These are phyloP conservation scores for Hyaloscypha finlandica DNA, from an alignment of 495 filamentous ascomycete species.

Conservation along the genomic window DNA sequence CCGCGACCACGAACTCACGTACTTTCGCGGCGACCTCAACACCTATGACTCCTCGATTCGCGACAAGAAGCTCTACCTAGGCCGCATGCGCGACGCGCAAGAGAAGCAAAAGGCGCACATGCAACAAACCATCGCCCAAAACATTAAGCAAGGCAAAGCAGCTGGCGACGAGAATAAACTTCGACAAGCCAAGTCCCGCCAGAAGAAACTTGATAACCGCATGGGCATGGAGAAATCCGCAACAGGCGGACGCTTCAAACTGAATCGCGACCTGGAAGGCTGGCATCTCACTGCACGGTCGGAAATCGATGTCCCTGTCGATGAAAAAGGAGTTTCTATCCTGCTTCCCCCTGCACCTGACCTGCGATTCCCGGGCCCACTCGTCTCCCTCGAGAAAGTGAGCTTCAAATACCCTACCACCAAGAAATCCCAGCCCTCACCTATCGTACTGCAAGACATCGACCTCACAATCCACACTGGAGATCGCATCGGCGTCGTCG, in stretches of 20 bases:
- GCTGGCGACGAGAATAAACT: slow-evolving; percentile 79
- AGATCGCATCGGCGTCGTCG: slow-evolving; percentile 71
- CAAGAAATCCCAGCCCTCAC: slow-evolving; percentile 29
- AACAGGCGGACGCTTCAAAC: slow-evolving; percentile 73
- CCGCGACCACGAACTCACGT: slow-evolving; percentile 63
- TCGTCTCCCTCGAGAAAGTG: slow-evolving; percentile 68
- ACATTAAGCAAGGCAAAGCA: slow-evolving; percentile 66
- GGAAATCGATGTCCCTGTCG: slow-evolving; percentile 69
- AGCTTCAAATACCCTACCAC: slow-evolving; percentile 55
- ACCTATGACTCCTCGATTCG: slow-evolving; percentile 67
- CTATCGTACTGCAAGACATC: slow-evolving; percentile 52
- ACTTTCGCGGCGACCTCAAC: slow-evolving; percentile 70
- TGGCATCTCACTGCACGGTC: slow-evolving; percentile 56
- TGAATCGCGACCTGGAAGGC: slow-evolving; percentile 70
- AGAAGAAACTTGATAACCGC: slow-evolving; percentile 79
- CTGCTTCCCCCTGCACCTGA: slow-evolving; percentile 61
- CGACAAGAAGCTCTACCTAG: slow-evolving; percentile 63
- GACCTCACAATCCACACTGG: slow-evolving; percentile 66
- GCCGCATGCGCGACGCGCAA: slow-evolving; percentile 76
- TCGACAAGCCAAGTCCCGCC: slow-evolving; percentile 72
- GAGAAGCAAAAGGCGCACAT: slow-evolving; percentile 77
- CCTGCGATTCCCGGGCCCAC: slow-evolving; percentile 70
- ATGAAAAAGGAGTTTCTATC: slow-evolving; percentile 61
- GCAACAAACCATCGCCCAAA: slow-evolving; percentile 70
- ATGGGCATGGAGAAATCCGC: slow-evolving; percentile 72